Percentiles rank a stretch among this genome's conserved stretches.
These are phyloP conservation scores for Botrytis porri DNA, from an alignment of 2,329 filamentous ascomycete species.

Conservation along the genomic window DNA sequence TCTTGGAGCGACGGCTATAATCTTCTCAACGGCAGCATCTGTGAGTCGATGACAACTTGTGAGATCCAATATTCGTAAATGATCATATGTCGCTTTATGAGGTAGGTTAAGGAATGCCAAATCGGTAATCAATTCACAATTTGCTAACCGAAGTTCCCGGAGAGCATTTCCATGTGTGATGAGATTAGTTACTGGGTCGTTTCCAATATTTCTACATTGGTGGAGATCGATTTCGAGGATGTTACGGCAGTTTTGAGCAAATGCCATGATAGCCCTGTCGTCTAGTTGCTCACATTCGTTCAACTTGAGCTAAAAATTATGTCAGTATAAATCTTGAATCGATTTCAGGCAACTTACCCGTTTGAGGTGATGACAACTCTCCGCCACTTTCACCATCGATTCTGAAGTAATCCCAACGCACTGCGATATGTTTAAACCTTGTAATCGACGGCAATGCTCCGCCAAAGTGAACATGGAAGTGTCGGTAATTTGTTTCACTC, in stretches of 20 bases:
- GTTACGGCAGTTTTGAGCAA: conserved; percentile 84
- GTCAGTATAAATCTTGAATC: conserved; percentile 23
- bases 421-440: conserved; percentile 88
- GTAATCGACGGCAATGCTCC: conserved; percentile 76
- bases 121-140: conserved; percentile 82
- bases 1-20: conserved; percentile 80
- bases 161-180: conserved; percentile 75
- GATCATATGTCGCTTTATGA: conserved; percentile 68
- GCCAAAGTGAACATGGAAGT: conserved; percentile 75
- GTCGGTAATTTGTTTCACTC: conserved; percentile 76
- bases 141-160: conserved; percentile 84
- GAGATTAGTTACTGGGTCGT: conserved; percentile 77
- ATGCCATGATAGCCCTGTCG: conserved; percentile 77
- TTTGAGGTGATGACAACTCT: conserved; percentile 83
- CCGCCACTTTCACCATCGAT: conserved; percentile 75
- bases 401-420: conserved; percentile 84
- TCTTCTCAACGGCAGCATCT: conserved; percentile 83
- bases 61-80: conserved; percentile 87
- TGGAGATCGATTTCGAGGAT: conserved; percentile 96
- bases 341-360: conserved; percentile 53
- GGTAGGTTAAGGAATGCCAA: conserved; percentile 82
- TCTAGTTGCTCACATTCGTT: conserved; percentile 87
- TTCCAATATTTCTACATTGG: conserved; percentile 76
- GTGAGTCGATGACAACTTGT: conserved; percentile 83
- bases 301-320: conserved; percentile 69